Evolutionary conservation across 1,284 basidiomycete genomes (phyloP).

Genomic region (Leccinum discolor): DNA sequence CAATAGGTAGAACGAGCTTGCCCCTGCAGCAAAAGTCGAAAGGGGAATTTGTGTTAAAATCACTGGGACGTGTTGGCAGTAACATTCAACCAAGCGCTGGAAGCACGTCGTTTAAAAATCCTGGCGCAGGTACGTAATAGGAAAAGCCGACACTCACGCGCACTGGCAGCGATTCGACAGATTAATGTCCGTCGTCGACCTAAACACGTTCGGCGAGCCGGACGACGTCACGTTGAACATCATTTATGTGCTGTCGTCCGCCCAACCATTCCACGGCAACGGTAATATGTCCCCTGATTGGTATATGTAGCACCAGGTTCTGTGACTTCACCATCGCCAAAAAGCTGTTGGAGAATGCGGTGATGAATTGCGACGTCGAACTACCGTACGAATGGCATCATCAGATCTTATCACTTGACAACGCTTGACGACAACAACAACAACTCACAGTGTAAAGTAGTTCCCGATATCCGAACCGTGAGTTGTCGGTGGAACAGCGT

Average conservation of each 20-base stretch:
- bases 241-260: conserved; percentile 6
- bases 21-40: background rate
- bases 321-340: conserved; percentile 19
- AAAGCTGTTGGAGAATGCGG: conserved; percentile 26
- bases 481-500: conserved; percentile 3
- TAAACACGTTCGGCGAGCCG: conserved; percentile 6
- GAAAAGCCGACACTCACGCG: conserved; percentile 13
- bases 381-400: conserved; percentile 9
- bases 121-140: background rate
- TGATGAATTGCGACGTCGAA: conserved; percentile 15
- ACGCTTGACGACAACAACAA: background rate
- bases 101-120: conserved; percentile 3
- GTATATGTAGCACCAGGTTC: conserved; percentile 12
- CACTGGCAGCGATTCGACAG: conserved; percentile 24
- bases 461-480: conserved; percentile 8
- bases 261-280: conserved; percentile 15
- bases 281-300: conserved; percentile 19
- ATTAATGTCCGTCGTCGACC: conserved; percentile 6
- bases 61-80: conserved; percentile 13
- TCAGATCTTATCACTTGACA: background rate
- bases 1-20: background rate
- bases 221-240: conserved; percentile 10
- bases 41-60: background rate
- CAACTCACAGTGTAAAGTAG: background rate
- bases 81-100: conserved; percentile 15